Percentiles rank a stretch among this genome's conserved stretches.
Conservation (phyloP, 495 filamentous ascomycete genomes). For the Trypethelium eluteriae region DNA sequence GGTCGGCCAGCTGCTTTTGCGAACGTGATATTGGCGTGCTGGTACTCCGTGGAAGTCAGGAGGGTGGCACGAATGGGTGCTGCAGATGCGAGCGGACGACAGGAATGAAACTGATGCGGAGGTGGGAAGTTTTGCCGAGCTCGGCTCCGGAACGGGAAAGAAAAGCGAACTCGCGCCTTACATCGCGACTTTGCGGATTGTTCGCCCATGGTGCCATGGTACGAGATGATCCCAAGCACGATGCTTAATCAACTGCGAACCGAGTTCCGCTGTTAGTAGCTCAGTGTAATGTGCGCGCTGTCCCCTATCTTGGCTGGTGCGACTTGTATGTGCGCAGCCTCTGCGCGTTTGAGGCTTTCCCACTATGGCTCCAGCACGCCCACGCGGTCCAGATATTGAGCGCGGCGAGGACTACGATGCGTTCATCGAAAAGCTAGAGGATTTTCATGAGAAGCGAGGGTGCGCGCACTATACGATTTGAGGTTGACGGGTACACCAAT, state of each 20-base stretch:
- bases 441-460: constrained; percentile 65
- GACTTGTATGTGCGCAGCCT: constrained; percentile 26
- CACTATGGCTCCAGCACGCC: constrained; percentile 39
- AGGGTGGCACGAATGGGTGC: neutral
- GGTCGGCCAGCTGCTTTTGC: too few relatives aligned
- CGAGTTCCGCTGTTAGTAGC: neutral
- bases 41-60: too few relatives aligned
- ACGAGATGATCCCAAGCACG: neutral
- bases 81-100: neutral
- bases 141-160: neutral
- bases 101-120: neutral
- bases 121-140: neutral
- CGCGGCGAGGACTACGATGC: constrained; percentile 56
- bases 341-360: neutral
- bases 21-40: too few relatives aligned
- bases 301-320: constrained; percentile 17
- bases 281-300: constrained; percentile 10
- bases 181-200: neutral
- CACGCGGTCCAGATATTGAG: constrained; percentile 41
- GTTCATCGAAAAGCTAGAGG: constrained; percentile 58
- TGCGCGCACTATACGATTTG: constrained; percentile 24
- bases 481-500: constrained; percentile 12
- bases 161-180: constrained; percentile 7
- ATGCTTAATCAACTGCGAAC: neutral
- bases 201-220: constrained; percentile 13